These are phyloP conservation scores for Volvariella surrecta DNA, from an alignment of 1,284 basidiomycete species.

Conservation along the genomic window DNA sequence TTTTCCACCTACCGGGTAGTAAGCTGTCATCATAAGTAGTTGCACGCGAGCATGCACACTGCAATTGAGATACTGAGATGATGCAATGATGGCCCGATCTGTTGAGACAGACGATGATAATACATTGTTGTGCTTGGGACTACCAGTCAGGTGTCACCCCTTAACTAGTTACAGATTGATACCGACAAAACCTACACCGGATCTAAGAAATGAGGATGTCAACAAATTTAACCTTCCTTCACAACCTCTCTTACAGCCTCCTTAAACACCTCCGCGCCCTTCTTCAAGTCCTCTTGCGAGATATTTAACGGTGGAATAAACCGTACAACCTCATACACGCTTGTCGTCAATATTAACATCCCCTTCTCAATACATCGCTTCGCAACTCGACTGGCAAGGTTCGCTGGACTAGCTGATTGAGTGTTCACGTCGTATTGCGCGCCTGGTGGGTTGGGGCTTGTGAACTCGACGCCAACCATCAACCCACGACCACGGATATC, in stretches of 20 bases:
- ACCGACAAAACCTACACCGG: too few relatives aligned
- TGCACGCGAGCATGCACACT: too few relatives aligned
- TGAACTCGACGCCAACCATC: constrained; percentile 81
- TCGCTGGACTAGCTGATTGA: constrained; percentile 37
- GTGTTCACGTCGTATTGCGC: constrained; percentile 32
- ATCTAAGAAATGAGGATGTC: not conserved
- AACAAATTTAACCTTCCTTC: constrained; percentile 25
- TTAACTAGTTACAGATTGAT: too few relatives aligned
- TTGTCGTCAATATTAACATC: constrained; percentile 74
- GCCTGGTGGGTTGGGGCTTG: constrained; percentile 40
- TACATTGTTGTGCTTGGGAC: too few relatives aligned
- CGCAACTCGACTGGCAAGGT: constrained; percentile 69
- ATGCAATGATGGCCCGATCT: too few relatives aligned
- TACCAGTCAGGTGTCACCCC: too few relatives aligned
- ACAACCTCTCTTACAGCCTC: constrained; percentile 35
- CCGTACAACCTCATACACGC: constrained; percentile 70
- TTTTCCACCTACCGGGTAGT: too few relatives aligned
- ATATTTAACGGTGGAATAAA: constrained; percentile 52
- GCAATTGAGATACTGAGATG: too few relatives aligned
- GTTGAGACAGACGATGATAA: too few relatives aligned
- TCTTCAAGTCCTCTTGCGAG: constrained; percentile 29
- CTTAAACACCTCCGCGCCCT: constrained; percentile 33
- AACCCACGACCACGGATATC: constrained; percentile 75
- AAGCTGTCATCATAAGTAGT: too few relatives aligned
- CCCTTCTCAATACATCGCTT: constrained; percentile 80